Evolutionary conservation across 2,329 filamentous ascomycete species (phyloP), one percentile per base, ranked within the genome.

Genomic region (Fonsecaea erecta): DNA sequence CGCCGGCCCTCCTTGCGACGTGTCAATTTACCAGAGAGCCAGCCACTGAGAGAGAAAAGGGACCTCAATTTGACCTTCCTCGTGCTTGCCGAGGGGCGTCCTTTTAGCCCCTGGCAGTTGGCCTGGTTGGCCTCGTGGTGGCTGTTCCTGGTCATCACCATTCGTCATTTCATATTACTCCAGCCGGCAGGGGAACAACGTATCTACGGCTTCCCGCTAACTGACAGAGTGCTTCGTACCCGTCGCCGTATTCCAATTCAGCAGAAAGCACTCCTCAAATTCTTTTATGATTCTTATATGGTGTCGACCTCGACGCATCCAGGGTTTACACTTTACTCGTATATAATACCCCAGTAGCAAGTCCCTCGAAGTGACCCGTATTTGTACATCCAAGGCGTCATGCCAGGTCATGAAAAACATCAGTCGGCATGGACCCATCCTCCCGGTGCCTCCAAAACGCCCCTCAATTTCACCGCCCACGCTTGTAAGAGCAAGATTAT

Each of bases 1-100:
- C 57, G 57, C 57, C 32, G 57, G 51, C 57, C 28, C 57, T 60
- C 57, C 57, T 60, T 60, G 40, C 57, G 57, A 52, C 57, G 52
- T 28, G 21, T 35, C 57, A 60, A 60, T 60, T 60, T 60, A 52
- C 57, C 43, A 30, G 43, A 28, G 18, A 48, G 12, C 52, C 57
- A 60, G 57, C 57, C 57, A 60, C 57, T 60, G n/a, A 52, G 12
- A 24, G 16, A 34, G n/a, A 52, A 53, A 30, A 8, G 26, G 51
- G 26, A 32, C 51, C 57, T 52, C 40, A 34, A 60, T 60, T 34
- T 32, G 57, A 32, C 57, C 43, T 35, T 30, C 3, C 8, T 30
- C 28, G 28, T 46, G 43, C 56, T 51, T 43, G 56, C 56, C 40
- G 43, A 18, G 30, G 32, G 48, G n/a, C 28, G n/a, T 48, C n/a